Evolutionary conservation across 2,329 filamentous ascomycete species (phyloP).

Genomic region (Coniochaeta sp.): DNA sequence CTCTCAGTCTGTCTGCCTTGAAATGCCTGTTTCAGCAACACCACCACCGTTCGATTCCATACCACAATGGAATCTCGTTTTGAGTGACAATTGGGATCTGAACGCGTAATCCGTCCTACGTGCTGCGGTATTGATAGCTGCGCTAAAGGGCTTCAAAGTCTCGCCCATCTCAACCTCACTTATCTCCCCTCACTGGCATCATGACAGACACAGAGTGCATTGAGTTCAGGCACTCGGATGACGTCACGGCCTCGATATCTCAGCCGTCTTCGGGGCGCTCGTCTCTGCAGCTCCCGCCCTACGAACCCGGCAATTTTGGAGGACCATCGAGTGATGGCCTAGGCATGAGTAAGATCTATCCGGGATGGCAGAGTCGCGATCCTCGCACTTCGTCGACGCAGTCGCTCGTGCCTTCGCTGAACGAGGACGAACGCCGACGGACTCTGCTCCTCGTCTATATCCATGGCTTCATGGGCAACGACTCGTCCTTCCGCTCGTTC

Average conservation of each 20-base stretch:
- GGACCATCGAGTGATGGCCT: not conserved
- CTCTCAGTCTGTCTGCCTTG: not conserved
- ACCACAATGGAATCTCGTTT: not conserved
- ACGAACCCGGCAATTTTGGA: not conserved
- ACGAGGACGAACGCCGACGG: constrained; percentile 30
- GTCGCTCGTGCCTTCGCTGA: constrained; percentile 32
- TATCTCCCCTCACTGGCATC: not conserved
- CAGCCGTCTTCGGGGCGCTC: not conserved
- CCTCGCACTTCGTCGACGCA: constrained; percentile 42
- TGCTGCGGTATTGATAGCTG: not conserved
- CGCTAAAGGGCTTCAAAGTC: not conserved
- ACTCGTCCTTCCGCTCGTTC: constrained; percentile 81
- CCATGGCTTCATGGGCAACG: constrained; percentile 85
- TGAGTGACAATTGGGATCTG: not conserved
- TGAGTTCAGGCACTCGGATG: not conserved
- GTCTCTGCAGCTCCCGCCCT: not conserved
- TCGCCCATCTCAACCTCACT: not conserved
- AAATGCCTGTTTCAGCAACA: not conserved
- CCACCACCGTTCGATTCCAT: not conserved
- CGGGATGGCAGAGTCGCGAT: constrained; percentile 21
- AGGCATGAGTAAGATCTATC: constrained; percentile 2
- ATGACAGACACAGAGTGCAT: not conserved
- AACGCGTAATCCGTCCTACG: not conserved
- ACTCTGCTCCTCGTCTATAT: constrained; percentile 74
- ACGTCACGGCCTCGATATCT: not conserved